Evolutionary conservation across 2,329 filamentous ascomycete species (phyloP), one percentile per base, ranked within the genome.

Genomic region (Xylariales sp.): DNA sequence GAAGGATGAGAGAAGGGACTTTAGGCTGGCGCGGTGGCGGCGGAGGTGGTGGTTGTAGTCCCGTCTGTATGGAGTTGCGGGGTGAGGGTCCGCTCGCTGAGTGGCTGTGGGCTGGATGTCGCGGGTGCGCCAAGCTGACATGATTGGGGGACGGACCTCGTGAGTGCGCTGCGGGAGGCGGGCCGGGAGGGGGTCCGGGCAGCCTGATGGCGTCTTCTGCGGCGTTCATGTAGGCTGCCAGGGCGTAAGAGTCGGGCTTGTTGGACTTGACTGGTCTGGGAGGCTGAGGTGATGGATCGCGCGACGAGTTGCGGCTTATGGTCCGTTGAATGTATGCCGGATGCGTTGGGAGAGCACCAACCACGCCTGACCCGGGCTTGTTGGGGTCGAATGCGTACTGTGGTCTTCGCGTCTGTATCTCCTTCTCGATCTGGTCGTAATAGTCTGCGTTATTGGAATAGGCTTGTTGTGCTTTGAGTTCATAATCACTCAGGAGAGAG

Each of bases 261-360:
- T 52, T 52, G 7, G 27, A 43, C 37, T 48, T 51, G 21, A 42
- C 25, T 2, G 47, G 37, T 20, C 39, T 44, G 11, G 47, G 47
- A 5, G 50, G 51, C 9, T 45, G 44, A 7, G 48, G 47, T 5
- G 53, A 39, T 19, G 35, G 20, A 10, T 49, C 44, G 11, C 44
- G 42, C 6, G 49, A 49, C 1, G 46, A 41, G 22, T 51, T 51
- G 6, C 62, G 55, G 44, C 57, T 63, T 41, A 61, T 44, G 6
- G 61, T 55, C 4, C 57, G 59, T 1, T 69, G 67, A 15, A 73
- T 62, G 37, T 76, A 76, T 0, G 73, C 73, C 1, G 65, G 68
- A 44, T 76, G 73, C 0, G 69, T 60, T 0, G 72, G 72, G 31
- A 75, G 57, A 1, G 62, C 60, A 32, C 49, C 61, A 11, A 38